Percentiles rank a stretch among this genome's conserved stretches.
These are phyloP conservation scores for Pseudisothecium myosuroides DNA, from an alignment of 225 moss, liverwort and hornwort species.

Conservation along the genomic window DNA sequence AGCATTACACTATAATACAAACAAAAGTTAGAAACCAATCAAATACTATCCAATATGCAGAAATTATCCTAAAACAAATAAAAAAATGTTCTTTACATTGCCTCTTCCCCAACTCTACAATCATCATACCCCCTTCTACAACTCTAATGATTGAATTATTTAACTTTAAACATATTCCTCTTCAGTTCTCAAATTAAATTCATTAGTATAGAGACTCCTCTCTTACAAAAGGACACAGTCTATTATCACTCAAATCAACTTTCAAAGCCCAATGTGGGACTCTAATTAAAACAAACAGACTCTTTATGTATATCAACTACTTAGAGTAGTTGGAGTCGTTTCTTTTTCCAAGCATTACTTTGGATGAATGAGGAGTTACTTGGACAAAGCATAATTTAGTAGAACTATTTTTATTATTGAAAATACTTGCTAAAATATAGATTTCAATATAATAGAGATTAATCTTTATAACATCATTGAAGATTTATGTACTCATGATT, in stretches of 20 bases:
- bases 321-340: not conserved
- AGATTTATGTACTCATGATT: accelerated
- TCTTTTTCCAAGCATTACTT: not conserved
- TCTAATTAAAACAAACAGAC: not conserved
- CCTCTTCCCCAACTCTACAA: accelerated
- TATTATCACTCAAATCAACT: not conserved
- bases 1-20: not conserved
- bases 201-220: not conserved
- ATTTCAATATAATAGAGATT: not conserved
- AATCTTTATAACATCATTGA: not conserved
- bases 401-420: not conserved
- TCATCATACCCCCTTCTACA: not conserved
- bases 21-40: not conserved
- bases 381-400: not conserved
- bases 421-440: not conserved
- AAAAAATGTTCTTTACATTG: not conserved
- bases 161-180: not conserved
- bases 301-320: not conserved
- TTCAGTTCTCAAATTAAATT: not conserved
- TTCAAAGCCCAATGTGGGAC: accelerated
- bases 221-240: accelerated
- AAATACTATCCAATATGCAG: not conserved
- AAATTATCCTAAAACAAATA: not conserved
- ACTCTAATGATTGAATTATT: not conserved
- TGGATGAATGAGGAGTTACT: not conserved